phyloP scores from a whole-genome alignment of 139 green algal species.

The Limnomonas spitsbergensis region DNA sequence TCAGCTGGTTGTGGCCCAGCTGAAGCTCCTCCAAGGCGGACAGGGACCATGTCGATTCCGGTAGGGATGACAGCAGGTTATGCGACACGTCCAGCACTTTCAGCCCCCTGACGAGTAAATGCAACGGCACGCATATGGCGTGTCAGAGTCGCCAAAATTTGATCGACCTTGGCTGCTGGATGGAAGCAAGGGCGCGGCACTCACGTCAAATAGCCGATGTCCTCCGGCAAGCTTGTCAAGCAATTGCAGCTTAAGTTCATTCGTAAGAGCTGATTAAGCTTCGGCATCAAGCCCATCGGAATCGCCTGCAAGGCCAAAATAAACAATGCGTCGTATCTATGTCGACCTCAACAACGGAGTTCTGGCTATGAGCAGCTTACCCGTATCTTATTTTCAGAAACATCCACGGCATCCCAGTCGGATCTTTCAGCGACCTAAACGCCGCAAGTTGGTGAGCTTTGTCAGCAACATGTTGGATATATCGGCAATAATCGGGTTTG shows the following conservation, averaged over 20 bases:
- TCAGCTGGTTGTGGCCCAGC: constrained; percentile 18
- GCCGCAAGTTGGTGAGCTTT: not conserved
- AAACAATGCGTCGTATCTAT: no score
- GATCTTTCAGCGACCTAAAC: not conserved
- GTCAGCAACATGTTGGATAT: not conserved
- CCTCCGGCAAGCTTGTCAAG: constrained; percentile 8
- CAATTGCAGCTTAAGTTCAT: constrained; percentile 15
- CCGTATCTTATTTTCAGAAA: constrained; percentile 19
- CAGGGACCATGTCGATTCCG: constrained; percentile 2
- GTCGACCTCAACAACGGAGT: no score
- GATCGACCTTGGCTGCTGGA: no score
- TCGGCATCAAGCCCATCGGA: not conserved
- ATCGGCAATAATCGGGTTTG: no score
- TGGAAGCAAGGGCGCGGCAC: not conserved
- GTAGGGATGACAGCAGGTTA: constrained; percentile 12
- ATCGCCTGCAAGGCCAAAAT: constrained; percentile 16
- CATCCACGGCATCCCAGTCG: constrained; percentile 1
- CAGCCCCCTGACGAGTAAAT: not conserved
- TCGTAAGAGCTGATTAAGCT: not conserved
- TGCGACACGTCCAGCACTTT: not conserved
- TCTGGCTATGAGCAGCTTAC: no score
- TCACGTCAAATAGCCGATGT: constrained; percentile 5
- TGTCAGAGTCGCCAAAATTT: not conserved
- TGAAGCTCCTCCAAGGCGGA: constrained; percentile 11
- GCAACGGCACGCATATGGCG: not conserved